Evolutionary conservation across 306 rosid species (phyloP).

Genomic region (Benincasa hispida): DNA sequence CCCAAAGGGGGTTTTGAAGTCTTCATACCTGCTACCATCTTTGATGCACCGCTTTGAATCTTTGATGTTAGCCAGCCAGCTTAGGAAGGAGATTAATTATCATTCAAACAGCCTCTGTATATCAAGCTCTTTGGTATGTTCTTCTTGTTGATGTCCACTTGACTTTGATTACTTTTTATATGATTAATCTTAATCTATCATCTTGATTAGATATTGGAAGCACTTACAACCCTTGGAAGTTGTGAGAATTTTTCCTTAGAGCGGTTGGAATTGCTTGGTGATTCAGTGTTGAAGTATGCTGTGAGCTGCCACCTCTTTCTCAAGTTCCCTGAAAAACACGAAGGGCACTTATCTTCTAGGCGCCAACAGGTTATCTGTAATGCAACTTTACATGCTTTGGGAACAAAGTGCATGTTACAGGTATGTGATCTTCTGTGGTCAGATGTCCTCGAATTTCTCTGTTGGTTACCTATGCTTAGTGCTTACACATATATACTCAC

Average conservation of each 20-base stretch:
- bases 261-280: conserved; percentile 95
- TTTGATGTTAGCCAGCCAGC: conserved; percentile 80
- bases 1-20: conserved; percentile 43
- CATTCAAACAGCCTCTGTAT: conserved; percentile 27
- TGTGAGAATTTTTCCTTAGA: conserved; percentile 74
- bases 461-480: not conserved
- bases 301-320: conserved; percentile 81
- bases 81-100: conserved; percentile 55
- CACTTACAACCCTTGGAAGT: conserved; percentile 73
- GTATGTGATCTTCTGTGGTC: conserved; percentile 17
- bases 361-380: conserved; percentile 49
- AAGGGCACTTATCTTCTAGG: conserved; percentile 55
- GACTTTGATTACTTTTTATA: conserved; percentile 1
- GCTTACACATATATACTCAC: not conserved
- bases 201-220: conserved; percentile 64
- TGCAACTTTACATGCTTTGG: conserved; percentile 58
- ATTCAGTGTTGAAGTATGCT: conserved; percentile 73
- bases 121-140: conserved; percentile 58
- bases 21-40: conserved; percentile 76
- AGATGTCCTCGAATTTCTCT: not conserved
- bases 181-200: conserved; percentile 7
- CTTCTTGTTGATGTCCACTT: conserved; percentile 5
- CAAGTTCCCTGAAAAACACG: conserved; percentile 58
- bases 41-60: conserved; percentile 77
- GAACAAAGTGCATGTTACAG: conserved; percentile 57